Conservation (phyloP, 73 alveolate genomes). For the Tetrahymena malaccensis region DNA sequence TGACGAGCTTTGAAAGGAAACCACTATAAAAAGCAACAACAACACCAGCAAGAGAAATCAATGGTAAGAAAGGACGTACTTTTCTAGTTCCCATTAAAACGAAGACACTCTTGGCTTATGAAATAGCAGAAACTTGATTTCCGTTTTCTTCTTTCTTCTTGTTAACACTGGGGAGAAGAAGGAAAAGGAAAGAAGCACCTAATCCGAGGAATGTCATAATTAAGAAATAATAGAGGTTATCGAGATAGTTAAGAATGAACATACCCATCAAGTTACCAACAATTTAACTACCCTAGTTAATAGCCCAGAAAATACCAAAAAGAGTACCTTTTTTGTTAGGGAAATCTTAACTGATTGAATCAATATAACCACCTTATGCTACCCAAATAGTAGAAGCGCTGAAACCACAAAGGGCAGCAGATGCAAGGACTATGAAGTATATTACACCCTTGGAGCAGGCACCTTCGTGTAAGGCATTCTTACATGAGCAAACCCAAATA, state of each 20-base stretch:
- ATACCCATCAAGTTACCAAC: conserved; percentile 30
- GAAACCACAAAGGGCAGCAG: conserved; percentile 25
- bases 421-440: neutral
- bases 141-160: conserved; percentile 5
- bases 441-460: conserved; percentile 1
- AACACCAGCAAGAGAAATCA: conserved; percentile 15
- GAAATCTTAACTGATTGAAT: conserved; percentile 5
- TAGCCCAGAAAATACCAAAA: conserved; percentile 39
- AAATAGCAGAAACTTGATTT: neutral
- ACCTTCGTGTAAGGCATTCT: conserved; percentile 10
- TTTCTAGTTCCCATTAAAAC: conserved; percentile 12
- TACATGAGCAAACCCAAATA: conserved; percentile 12
- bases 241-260: conserved; percentile 8
- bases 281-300: conserved; percentile 16
- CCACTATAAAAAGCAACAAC: conserved; percentile 40
- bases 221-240: conserved; percentile 1
- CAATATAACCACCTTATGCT: conserved; percentile 19
- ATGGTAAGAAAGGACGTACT: conserved; percentile 21
- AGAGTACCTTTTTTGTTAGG: conserved; percentile 17
- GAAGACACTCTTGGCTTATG: neutral
- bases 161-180: neutral
- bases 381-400: conserved; percentile 38
- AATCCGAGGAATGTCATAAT: conserved; percentile 24
- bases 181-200: conserved; percentile 9
- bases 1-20: conserved; percentile 9